Base-by-base conservation (phyloP, 148 eudicot species). In the Amaranthus palmeri region DNA sequence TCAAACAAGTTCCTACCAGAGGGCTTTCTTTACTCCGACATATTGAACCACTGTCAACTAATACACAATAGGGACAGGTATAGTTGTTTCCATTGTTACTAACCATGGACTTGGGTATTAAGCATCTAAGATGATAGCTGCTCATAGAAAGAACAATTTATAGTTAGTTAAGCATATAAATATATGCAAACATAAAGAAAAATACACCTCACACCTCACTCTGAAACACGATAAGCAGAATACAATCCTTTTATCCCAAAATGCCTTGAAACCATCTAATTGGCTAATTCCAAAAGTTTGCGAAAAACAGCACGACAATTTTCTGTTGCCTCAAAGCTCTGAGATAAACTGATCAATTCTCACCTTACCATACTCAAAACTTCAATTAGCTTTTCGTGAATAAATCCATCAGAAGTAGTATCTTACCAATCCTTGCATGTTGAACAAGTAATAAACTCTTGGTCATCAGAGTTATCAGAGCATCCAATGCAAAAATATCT, bases 401-500 rank as follows among this genome's bases (percentile, higher is more conserved):
- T 62, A 66, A 60, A 74, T 50, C 59, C 54, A 48, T 7, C 41
- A 84, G 61, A 76, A 44, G 69, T 62, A 81, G 76, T 74, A 82
- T 69, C 84, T 82, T 88, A 92, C 99, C 99, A 77, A 78, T 88
- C 92, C 69, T 81, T 86, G 80, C 99, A 95, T 68, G 85, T 70
- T 73, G 88, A 89, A 81, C 99, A 95, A 54, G 90, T 84, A 9
- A 83, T 73, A 62, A 79, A 80, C 65, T 82, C 85, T 74, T 83
- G 80, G 78, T 88, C 88, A 42, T 92, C 87, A 72, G 80, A 74
- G 74, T 71, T 75, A 58, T 51, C 68, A 74, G 78, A 81, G 85
- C 96, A 95, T 68, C 82, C 83, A 44, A 79, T 70, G 81, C 96
- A 92, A 70, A 85, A 84, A 51, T 70, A 78, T 67, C 79, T 77